These are phyloP conservation scores for Taphrina wiesneri DNA, from an alignment of 1,139 yeast species.

Conservation along the genomic window DNA sequence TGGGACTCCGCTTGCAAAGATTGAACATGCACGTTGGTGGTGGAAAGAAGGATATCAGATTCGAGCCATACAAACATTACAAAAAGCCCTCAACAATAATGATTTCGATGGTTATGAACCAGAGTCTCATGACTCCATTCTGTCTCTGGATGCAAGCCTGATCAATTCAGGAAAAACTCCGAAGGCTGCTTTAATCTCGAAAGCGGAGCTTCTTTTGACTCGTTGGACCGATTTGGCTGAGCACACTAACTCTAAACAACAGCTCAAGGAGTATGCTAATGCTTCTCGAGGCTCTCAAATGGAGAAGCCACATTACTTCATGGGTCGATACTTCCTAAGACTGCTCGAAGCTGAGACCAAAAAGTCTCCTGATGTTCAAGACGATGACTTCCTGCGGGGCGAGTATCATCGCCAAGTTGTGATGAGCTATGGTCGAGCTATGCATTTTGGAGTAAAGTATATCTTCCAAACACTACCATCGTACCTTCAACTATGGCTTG, in stretches of 20 bases:
- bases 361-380: slow-evolving; percentile 47
- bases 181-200: slow-evolving; percentile 41
- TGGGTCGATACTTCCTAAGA: slow-evolving; percentile 79
- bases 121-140: slow-evolving; percentile 8
- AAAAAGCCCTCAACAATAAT: slow-evolving; percentile 47
- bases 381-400: slow-evolving; percentile 52
- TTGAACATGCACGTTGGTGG: slow-evolving; percentile 78
- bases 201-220: slow-evolving; percentile 72
- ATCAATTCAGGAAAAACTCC: slow-evolving; percentile 6
- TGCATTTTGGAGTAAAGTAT: slow-evolving; percentile 67
- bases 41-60: slow-evolving; percentile 92
- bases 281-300: slow-evolving; percentile 61
- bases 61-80: slow-evolving; percentile 74
- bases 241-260: slow-evolving; percentile 74
- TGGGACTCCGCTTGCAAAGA: slow-evolving; percentile 55
- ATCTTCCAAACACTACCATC: slow-evolving; percentile 87
- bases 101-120: slow-evolving; percentile 35
- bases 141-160: slow-evolving; percentile 9
- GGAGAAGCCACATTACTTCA: slow-evolving; percentile 78
- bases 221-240: slow-evolving; percentile 88
- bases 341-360: slow-evolving; percentile 63
- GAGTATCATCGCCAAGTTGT: slow-evolving; percentile 68
- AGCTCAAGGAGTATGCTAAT: slow-evolving; percentile 65
- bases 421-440: slow-evolving; percentile 63
- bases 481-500: slow-evolving; percentile 87